Evolutionary conservation across 306 rosid genomes (phyloP), one percentile per base, ranked within the genome.

Genomic region (Vicia villosa): DNA sequence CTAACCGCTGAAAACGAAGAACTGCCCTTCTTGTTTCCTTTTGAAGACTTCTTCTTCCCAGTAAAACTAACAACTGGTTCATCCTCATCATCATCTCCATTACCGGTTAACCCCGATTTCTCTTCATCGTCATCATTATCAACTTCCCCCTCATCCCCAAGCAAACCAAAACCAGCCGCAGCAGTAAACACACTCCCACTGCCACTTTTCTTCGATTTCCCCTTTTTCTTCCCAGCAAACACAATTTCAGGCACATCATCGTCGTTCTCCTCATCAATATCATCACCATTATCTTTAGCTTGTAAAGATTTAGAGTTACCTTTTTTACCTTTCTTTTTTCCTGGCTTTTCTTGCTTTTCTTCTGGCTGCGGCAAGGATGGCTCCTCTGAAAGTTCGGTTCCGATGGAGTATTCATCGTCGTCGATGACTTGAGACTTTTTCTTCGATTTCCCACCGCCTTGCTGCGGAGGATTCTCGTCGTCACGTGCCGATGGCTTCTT

Each of bases 251-350:
- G 55, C 28, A 64, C 83, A 70, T 73, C 89, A 22, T 85, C 91
- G 1, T 60, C 88, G 1, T 74, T 86, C 22, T 79, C 87, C 2
- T 24, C 88, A 1, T 74, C 60, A 56, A 56, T 14, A 56, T 28
- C 91, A 10, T 77, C 82, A 1, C 54, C 84, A 14, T 80, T 83
- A n/a, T 68, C 77, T 22, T 80, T 82, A 2, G 19, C 28, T 38
- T 42, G 72, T 6, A 77, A 57, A 64, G 77, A 81, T 79, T 88
- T 91, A 0, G 77, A 63, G 68, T 72, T 80, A 6, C 84, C 94
- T 78, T 88, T 88, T 13, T 84, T 90, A 7, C 91, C 97, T 80
- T 87, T 94, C 83, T 90, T 90, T 69, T 94, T 94, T 21, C 85
- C 97, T 0, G 76, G 77, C 69, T 72, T 81, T 73, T 87, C 92